Evolutionary conservation across 768 basidiomycete genomes (phyloP), one percentile per base, ranked within the genome.

Genomic region (Lactarius vividus): DNA sequence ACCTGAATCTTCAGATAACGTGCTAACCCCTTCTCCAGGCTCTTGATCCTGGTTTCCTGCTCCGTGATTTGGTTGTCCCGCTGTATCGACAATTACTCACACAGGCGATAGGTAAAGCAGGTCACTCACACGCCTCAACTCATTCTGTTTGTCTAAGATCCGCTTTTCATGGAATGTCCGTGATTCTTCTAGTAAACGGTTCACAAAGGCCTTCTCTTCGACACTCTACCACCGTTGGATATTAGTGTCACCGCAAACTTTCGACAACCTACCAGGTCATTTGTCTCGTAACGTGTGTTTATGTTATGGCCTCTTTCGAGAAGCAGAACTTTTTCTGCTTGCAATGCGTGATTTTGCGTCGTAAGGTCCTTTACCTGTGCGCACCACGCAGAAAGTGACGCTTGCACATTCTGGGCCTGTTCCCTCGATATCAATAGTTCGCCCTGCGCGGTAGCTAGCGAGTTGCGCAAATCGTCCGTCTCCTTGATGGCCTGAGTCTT

Each of bases 91-190:
- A 28, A 11, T 64, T 18, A 20, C 52, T 62, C 29, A 65, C 54
- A 11, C 58, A 16, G 9, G 28, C 44, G 33, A 39, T n/a, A 6
- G 39, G 15, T 28, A 23, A 26, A 13, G 5, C 31, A 1, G 16
- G 5, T 42, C 49, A 69, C 75, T 33, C 56, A 77, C 76, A 31
- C 76, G 72, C 63, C 75, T 71, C 9, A 78, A 62, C 33, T 79
- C 77, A 58, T 79, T 79, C 31, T 75, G 73, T 37, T 77, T 77
- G 26, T 72, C 70, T 16, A 76, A 71, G 20, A 78, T 69, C 49
- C 75, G 73, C 65, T 75, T 75, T 60, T 78, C 75, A 54, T 77
- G 72, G n/a, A 74, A 71, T 6, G 72, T 61, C 42, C 74, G 74
- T 10, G 75, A 72, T 15, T 74, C 74, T n/a, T 73, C 72, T 9